Evolutionary conservation across 1,284 basidiomycete genomes (phyloP), one percentile per base, ranked within the genome.

Genomic region (Singerocomus inundabilis): DNA sequence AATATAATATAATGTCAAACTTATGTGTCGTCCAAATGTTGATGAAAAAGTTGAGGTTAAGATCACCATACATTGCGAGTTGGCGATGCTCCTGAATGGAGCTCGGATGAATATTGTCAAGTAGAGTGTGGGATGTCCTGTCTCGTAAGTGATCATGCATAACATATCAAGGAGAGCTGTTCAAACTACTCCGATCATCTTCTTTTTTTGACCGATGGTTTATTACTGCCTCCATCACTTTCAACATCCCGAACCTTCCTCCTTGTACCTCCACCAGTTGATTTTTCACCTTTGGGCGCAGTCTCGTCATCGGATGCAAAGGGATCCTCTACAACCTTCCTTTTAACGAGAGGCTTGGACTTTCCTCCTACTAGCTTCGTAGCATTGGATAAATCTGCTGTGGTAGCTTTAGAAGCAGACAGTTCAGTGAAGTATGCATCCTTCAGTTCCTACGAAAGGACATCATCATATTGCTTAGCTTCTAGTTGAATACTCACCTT

Each of bases 361-460:
- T 73, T 78, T 31, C 63, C 46, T 60, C 75, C 9, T 10, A 36
- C 25, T 32, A 60, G 10, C 48, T 70, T 73, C 8, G 47, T 26
- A 7, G 52, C 50, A 26, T 52, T 58, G 21, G 54, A 52, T 45
- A 41, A 24, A 16, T 54, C 53, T 30, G 51, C 46, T 46, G 65
- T 69, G 10, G 55, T 24, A 34, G 51, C 48, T 46, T 72, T 72
- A 26, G 57, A 47, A 25, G 65, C 44, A 37, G 62, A 62, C 7
- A 79, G 55, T 16, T 77, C 73, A 25, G 75, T 62, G 56, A 74
- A 84, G 62, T 72, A 85, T 11, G 72, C 76, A 30, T 85, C 80
- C 64, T 78, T 83, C 33, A 87, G 66, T 45, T 73, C 75, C 84
- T 87, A 44, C 1, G 31, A 4, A 34, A 40, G 6, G 10, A 38